Base-by-base conservation (phyloP, 768 basidiomycete species). In the Chalciporus pseudorubinellus region DNA sequence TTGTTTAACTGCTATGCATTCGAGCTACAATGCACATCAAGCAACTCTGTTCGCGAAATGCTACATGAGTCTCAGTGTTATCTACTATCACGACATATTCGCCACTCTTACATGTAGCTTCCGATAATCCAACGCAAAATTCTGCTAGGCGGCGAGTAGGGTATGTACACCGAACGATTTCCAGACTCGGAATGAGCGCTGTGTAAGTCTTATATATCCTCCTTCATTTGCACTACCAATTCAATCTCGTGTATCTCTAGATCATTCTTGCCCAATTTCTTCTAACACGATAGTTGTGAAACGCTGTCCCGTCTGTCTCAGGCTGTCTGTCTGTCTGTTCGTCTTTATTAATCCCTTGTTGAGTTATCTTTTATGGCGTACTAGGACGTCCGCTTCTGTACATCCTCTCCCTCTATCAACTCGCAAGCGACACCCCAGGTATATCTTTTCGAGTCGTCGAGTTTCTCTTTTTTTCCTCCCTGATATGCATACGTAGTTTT, bases 171-270 rank as follows among this genome's bases (percentile, higher is more conserved):
- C n/a, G n/a, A n/a, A n/a, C n/a, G n/a, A n/a, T n/a, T n/a, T n/a
- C n/a, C n/a, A n/a, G n/a, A n/a, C n/a, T 92, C 44, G 91, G 91
- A 24, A 73, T 89, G 67, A 81, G 88, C 44, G 91, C 89, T 55
- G 79, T 87, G 89, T 92, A 61, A 72, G 87, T 83, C 3, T 28
- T 26, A 50, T n/a, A 41, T 53, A 7, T 11, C 29, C 8, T 13
- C 11, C 16, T 22, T 8, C 22, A 4, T 41, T 19, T 13, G 5
- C 13, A 29, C 8, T 20, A 1, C 49, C 1, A 19, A 41, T 26
- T 63, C 47, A 61, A 24, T 0, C 34, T 1, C 1, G 29, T 8
- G 8, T 11, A 21, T 29, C 38, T 22, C 11, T 59, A 83, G 81
- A 55, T 75, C 82, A 20, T 78, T 80, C 59, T 60, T 85, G 24